phyloP scores from a whole-genome alignment of 116 monocot species.

The Papilionanthe hybrid region DNA sequence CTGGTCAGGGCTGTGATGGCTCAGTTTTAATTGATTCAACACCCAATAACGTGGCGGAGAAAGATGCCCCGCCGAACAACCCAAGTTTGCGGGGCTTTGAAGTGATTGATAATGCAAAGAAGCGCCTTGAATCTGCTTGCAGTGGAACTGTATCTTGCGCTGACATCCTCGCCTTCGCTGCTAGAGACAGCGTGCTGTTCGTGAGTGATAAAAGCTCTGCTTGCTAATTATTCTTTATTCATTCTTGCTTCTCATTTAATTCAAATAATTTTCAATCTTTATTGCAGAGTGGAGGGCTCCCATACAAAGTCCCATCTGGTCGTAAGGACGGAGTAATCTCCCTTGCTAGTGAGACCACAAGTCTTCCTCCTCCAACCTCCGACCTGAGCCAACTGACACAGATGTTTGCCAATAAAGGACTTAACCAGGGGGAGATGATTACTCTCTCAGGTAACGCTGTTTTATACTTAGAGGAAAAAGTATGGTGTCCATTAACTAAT shows the following conservation, averaged over 20 bases:
- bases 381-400: slow-evolving; percentile 19
- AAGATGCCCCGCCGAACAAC: slow-evolving; percentile 39
- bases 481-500: too few species aligned
- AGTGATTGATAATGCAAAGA: slow-evolving; percentile 49
- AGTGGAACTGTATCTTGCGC: slow-evolving; percentile 60
- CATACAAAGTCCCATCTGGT: slow-evolving; percentile 34
- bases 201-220: slow-evolving; percentile 29
- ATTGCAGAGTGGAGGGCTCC: not conserved
- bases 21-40: slow-evolving; percentile 52
- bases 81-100: slow-evolving; percentile 48
- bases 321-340: slow-evolving; percentile 42
- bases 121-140: slow-evolving; percentile 40
- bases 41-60: slow-evolving; percentile 33
- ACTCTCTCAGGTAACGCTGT: slow-evolving; percentile 28
- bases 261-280: not conserved
- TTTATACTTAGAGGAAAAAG: too few species aligned
- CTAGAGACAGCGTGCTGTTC: slow-evolving; percentile 40
- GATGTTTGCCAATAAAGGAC: slow-evolving; percentile 25
- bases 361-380: slow-evolving; percentile 26
- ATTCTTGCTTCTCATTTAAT: not conserved
- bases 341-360: slow-evolving; percentile 10
- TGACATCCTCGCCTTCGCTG: slow-evolving; percentile 75
- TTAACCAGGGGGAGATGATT: slow-evolving; percentile 40
- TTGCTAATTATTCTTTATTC: not conserved
- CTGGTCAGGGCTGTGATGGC: slow-evolving; percentile 50